Conservation (phyloP, 192 early-diverging fungal genomes). For the Rhizophagus clarus region DNA sequence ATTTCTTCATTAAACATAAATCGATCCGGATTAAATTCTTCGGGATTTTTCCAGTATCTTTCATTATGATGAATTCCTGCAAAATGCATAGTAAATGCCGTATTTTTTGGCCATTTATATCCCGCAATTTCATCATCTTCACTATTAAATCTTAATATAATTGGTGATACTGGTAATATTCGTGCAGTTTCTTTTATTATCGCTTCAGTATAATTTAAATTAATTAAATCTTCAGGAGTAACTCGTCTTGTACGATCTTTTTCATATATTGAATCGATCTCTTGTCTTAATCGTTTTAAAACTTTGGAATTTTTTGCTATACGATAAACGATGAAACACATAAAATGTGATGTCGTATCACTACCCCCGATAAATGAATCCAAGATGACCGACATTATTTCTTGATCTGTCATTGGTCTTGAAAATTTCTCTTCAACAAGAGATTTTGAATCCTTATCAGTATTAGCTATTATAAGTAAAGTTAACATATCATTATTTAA, state of each 20-base stretch:
- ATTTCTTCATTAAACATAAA: not conserved
- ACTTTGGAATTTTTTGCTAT: slow-evolving; percentile 4
- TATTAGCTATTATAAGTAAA: slow-evolving; percentile 9
- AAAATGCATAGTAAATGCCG: not conserved
- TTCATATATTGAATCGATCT: not conserved
- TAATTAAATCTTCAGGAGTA: not conserved
- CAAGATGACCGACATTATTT: not conserved
- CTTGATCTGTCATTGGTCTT: slow-evolving; percentile 18
- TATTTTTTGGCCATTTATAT: not conserved
- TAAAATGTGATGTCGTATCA: slow-evolving; percentile 13
- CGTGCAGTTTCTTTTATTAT: not conserved
- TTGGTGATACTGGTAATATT: not conserved
- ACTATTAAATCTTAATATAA: not conserved
- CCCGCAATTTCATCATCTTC: slow-evolving; percentile 3
- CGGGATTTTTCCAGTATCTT: not conserved
- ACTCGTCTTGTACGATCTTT: not conserved
- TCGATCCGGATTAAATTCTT: slow-evolving; percentile 16
- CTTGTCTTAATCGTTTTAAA: not conserved
- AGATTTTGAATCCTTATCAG: not conserved
- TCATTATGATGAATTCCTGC: not conserved
- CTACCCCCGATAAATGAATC: not conserved
- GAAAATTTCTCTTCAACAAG: too few relatives aligned
- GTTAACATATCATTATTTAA: not conserved
- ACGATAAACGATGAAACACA: not conserved
- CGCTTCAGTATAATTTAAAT: not conserved